phyloP scores from a whole-genome alignment of 331 rosid genomes.

The Quercus phellos region DNA sequence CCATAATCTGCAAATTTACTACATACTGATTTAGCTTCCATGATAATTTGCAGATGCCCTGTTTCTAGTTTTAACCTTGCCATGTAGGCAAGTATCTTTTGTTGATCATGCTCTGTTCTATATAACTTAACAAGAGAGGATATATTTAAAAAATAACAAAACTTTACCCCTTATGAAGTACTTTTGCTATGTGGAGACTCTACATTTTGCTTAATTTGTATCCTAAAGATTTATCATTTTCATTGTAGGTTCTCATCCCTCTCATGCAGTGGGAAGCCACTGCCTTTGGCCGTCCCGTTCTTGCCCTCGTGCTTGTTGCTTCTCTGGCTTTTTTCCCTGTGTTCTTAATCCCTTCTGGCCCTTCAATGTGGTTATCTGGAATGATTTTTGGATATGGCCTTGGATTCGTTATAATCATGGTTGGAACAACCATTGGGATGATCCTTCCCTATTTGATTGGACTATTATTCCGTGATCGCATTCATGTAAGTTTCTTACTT shows the following conservation, averaged over 20 bases:
- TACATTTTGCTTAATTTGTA: neutral
- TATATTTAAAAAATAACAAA: neutral
- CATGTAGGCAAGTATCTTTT: neutral
- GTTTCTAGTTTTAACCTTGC: neutral
- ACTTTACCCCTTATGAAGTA: neutral
- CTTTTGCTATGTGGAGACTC: neutral
- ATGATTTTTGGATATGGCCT: constrained; percentile 98
- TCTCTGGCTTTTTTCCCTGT: constrained; percentile 92
- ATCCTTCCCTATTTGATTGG: constrained; percentile 90
- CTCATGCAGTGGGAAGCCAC: constrained; percentile 97
- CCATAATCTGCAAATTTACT: neutral
- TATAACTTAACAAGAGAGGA: neutral
- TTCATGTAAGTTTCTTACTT: constrained; percentile 64
- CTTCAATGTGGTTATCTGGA: constrained; percentile 99
- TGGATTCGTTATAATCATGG: constrained; percentile 91
- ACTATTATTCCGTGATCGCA: constrained; percentile 73
- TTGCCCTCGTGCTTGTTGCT: constrained; percentile 78
- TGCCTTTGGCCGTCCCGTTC: constrained; percentile 93
- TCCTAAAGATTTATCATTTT: constrained; percentile 16
- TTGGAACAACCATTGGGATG: constrained; percentile 97
- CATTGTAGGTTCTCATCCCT: constrained; percentile 69
- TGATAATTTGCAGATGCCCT: neutral
- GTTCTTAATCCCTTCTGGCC: constrained; percentile 85
- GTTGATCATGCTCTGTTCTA: constrained; percentile 3
- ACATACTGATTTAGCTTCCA: neutral